Evolutionary conservation across 2,329 filamentous ascomycete genomes (phyloP), one percentile per base, ranked within the genome.

Genomic region (Aspergillus sergii): DNA sequence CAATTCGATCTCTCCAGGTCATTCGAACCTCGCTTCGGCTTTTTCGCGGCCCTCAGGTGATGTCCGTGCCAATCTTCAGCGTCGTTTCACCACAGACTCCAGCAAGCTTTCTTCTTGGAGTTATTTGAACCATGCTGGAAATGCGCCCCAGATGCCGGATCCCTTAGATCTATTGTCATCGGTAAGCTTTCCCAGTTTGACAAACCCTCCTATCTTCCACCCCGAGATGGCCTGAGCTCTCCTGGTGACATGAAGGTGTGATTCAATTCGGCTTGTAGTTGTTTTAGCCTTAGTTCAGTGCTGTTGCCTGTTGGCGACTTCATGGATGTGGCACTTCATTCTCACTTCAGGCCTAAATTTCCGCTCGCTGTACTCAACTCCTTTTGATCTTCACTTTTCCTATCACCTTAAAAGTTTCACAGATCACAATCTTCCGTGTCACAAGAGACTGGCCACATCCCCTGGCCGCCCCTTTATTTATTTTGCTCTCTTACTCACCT

Each of bases 21-120:
- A 90, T 78, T 85, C 86, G 74, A 84, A 82, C 74, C 87, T 88
- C 74, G 84, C 89, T 77, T 83, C 81, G 56, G 86, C 86, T 68
- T 83, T 85, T 68, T 80, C 83, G 62, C 77, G 82, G 61, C 78
- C 83, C 65, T 77, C 85, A 67, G 85, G 88, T 78, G 92, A 96
- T 75, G 86, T 86, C 69, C 89, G 94, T 79, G 87, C 88, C 67
- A 89, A 89, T 71, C 84, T 98, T 76, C 92, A 94, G 79, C 90
- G 94, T 74, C 91, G 94, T 75, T 98, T 98, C 81, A 98, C 94
- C 67, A 95, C 94, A 62, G 96, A 97, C 81, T 89, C 92, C 81
- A 85, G 92, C 80, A 86, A 93, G 85, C 83, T 94, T 80, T 90
- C 91, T 78, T 92, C 91, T 76, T 82, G 92, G 79, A 87, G 85